phyloP scores from a whole-genome alignment of 2,329 filamentous ascomycete species.

The Aspergillus viridinutans region DNA sequence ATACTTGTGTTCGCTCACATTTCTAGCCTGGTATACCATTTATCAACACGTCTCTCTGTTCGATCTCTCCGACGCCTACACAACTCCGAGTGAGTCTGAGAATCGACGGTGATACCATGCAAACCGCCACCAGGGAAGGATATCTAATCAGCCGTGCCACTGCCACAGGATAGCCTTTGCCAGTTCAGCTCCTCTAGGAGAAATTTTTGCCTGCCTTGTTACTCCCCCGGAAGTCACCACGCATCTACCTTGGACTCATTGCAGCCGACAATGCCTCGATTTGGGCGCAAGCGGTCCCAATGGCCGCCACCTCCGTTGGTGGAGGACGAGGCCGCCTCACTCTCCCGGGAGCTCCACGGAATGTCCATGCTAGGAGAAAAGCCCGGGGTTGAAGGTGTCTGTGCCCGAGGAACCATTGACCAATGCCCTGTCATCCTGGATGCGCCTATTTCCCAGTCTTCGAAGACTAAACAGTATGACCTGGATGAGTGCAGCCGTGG shows the following conservation, averaged over 20 bases:
- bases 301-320: slow-evolving; percentile 44
- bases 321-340: slow-evolving; percentile 42
- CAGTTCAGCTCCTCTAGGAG: slow-evolving; percentile 5
- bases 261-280: slow-evolving; percentile 19
- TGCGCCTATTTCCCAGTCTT: slow-evolving; percentile 12
- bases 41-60: slow-evolving; percentile 1
- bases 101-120: slow-evolving; percentile 20
- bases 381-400: slow-evolving; percentile 29
- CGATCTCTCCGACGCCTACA: background rate
- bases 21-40: background rate
- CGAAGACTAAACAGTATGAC: slow-evolving; percentile 7
- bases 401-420: slow-evolving; percentile 39
- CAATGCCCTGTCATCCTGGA: slow-evolving; percentile 43
- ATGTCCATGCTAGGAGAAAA: slow-evolving; percentile 27
- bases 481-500: slow-evolving; percentile 13
- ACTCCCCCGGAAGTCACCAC: slow-evolving; percentile 2
- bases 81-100: slow-evolving; percentile 15
- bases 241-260: slow-evolving; percentile 4
- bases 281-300: slow-evolving; percentile 25
- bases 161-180: slow-evolving; percentile 18
- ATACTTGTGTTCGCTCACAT: background rate
- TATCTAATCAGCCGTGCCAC: slow-evolving; percentile 16
- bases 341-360: slow-evolving; percentile 38
- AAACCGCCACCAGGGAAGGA: slow-evolving; percentile 13
- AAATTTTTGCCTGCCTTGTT: slow-evolving; percentile 5